phyloP scores from a whole-genome alignment of 495 filamentous ascomycete species.

The Lepidopterella palustris region DNA sequence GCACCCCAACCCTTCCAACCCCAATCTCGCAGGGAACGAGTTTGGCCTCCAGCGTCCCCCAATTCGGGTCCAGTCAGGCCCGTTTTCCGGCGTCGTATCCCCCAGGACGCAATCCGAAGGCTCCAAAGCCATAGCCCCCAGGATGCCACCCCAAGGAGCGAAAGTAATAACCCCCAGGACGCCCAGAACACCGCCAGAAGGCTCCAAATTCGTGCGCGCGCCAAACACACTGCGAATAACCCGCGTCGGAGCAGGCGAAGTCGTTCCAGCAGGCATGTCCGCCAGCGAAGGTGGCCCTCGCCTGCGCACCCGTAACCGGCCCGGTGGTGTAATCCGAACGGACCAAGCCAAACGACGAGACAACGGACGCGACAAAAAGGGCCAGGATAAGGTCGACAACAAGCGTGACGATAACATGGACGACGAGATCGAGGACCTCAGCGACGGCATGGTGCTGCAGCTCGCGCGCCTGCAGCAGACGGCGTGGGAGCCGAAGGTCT shows the following conservation, averaged over 20 bases:
- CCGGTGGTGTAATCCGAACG: no score
- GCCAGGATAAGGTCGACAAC: neutral
- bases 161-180: neutral
- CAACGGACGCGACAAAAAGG: no score
- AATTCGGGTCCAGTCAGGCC: no score
- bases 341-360: no score
- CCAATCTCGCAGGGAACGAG: no score
- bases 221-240: neutral
- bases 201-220: neutral
- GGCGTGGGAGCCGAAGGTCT: neutral
- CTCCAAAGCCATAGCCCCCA: no score
- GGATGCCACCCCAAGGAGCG: neutral
- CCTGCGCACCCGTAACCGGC: neutral
- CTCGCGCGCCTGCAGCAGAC: neutral
- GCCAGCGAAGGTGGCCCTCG: neutral
- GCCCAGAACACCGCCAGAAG: neutral
- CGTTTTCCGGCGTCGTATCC: no score
- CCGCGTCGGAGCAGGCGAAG: neutral
- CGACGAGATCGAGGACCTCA: neutral
- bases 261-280: no score
- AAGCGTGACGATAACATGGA: no score
- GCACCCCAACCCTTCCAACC: no score
- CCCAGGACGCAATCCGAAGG: no score
- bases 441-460: neutral
- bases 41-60: no score